A percentile compares a stretch with the other conserved stretches of the same genome.
phyloP scores from a whole-genome alignment of 306 rosid genomes.

The Citrullus mucosospermus region DNA sequence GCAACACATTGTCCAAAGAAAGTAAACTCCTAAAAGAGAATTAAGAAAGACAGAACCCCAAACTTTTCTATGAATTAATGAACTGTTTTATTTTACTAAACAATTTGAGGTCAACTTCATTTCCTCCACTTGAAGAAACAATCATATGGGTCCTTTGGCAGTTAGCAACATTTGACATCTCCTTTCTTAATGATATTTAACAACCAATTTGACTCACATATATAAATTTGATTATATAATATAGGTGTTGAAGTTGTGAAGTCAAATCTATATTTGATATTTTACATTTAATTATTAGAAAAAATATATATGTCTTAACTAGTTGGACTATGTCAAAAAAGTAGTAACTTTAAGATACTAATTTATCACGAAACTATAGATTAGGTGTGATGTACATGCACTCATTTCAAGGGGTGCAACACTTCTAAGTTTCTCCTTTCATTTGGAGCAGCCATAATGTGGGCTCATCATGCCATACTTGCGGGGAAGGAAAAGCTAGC shows the following conservation, averaged over 20 bases:
- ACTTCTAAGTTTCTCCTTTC: too few species aligned
- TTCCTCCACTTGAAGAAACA: not conserved
- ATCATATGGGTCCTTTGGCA: not conserved
- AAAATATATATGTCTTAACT: too few species aligned
- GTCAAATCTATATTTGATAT: not conserved
- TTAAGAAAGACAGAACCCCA: not conserved
- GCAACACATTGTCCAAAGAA: not conserved
- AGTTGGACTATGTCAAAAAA: too few species aligned
- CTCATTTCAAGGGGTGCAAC: too few species aligned
- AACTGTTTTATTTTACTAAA: slow-evolving; percentile 2
- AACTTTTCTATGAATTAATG: not conserved
- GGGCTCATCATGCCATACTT: not conserved
- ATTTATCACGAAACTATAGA: too few species aligned
- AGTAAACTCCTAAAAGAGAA: not conserved
- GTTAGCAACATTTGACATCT: not conserved
- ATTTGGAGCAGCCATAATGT: not conserved
- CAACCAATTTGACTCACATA: not conserved
- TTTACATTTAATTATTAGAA: too few species aligned
- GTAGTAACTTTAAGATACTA: too few species aligned
- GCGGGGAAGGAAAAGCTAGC: too few species aligned
- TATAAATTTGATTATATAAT: not conserved
- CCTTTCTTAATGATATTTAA: not conserved
- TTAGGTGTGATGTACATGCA: too few species aligned
- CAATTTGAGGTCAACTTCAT: not conserved
- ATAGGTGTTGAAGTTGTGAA: not conserved